Evolutionary conservation across 306 rosid genomes (phyloP).

Genomic region (Carpinus fangiana): DNA sequence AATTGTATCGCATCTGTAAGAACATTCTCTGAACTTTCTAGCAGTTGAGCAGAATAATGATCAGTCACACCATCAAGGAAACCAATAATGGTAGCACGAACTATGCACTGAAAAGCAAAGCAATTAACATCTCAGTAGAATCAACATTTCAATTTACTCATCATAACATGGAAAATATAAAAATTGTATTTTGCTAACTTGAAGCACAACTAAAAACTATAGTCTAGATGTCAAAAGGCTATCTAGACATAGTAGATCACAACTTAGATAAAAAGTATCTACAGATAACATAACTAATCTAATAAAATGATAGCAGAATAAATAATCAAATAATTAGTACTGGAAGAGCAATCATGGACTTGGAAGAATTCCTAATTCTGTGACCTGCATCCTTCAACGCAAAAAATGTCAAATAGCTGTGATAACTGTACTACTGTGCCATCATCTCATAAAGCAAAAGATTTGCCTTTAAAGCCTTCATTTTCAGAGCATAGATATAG

Average conservation of each 20-base stretch:
- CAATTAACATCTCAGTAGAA: conserved; percentile 26
- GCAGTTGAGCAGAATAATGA: conserved; percentile 39
- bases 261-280: background rate
- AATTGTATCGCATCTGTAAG: conserved; percentile 77
- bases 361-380: background rate
- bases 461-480: background rate
- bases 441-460: background rate
- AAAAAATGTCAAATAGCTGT: background rate
- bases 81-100: conserved; percentile 69
- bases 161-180: background rate
- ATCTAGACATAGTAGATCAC: background rate
- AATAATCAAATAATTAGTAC: background rate
- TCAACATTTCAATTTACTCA: background rate
- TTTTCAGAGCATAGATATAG: background rate
- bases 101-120: conserved; percentile 67
- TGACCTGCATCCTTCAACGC: background rate
- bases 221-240: background rate
- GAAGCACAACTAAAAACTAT: background rate
- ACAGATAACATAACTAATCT: background rate
- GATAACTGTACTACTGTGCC: background rate
- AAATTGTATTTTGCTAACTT: background rate
- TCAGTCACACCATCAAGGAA: conserved; percentile 42
- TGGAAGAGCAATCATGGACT: background rate
- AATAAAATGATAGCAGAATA: background rate
- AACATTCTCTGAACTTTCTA: conserved; percentile 39